Evolutionary conservation across 2,329 filamentous ascomycete genomes (phyloP).

Genomic region (Fusarium marasasianum): DNA sequence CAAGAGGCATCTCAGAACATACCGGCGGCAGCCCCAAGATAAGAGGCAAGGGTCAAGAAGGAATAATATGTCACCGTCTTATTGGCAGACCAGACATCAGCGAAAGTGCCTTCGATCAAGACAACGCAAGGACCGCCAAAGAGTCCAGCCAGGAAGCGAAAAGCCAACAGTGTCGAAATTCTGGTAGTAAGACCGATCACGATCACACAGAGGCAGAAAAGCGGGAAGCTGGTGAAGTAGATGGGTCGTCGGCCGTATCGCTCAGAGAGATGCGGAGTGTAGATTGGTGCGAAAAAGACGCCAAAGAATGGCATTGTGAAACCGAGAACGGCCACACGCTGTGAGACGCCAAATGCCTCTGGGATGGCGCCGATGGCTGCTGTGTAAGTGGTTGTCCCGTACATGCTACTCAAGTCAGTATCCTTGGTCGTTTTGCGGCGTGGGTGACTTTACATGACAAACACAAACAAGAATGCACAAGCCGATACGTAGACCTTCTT

Average conservation of each 20-base stretch:
- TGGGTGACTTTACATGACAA: background rate
- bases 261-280: background rate
- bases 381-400: background rate
- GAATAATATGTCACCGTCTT: slow-evolving; percentile 3
- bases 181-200: background rate
- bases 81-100: background rate
- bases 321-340: background rate
- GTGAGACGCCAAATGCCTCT: background rate
- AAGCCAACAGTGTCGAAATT: background rate
- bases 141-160: background rate
- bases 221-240: background rate
- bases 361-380: background rate
- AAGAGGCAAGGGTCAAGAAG: background rate
- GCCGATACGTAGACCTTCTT: background rate
- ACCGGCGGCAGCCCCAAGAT: background rate
- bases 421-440: rapidly evolving
- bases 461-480: background rate
- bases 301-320: background rate
- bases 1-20: background rate
- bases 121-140: background rate
- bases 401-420: background rate
- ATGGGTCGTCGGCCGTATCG: background rate
- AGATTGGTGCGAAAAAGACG: background rate
- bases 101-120: background rate
- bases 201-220: background rate